These are phyloP conservation scores for Boletellus ananiceps DNA, from an alignment of 768 basidiomycete genomes.

Conservation along the genomic window DNA sequence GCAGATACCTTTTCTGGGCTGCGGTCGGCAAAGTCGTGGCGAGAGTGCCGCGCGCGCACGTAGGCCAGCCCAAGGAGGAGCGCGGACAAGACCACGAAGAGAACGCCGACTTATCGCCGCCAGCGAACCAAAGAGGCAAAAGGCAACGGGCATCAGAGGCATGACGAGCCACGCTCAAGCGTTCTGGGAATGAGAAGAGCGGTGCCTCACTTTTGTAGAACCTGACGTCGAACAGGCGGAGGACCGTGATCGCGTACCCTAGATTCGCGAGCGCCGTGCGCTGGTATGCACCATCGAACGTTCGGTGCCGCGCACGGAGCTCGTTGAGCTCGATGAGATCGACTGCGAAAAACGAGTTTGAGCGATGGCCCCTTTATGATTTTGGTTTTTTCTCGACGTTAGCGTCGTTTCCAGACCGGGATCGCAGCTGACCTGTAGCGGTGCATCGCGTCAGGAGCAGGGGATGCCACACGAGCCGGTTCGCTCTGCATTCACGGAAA, in stretches of 20 bases:
- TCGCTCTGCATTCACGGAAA: background rate
- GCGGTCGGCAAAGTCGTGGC: conserved; percentile 73
- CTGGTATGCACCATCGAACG: conserved; percentile 78
- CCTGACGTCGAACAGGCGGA: conserved; percentile 71
- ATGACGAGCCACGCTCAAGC: no score
- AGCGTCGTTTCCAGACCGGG: background rate
- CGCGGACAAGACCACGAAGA: conserved; percentile 59
- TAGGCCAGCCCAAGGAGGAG: conserved; percentile 56
- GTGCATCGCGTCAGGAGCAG: conserved; percentile 12
- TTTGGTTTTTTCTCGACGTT: background rate
- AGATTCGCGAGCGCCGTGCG: conserved; percentile 72
- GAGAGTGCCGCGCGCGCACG: conserved; percentile 59
- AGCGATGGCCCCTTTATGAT: conserved; percentile 41
- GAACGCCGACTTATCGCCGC: conserved; percentile 44
- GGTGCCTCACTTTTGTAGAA: conserved; percentile 59
- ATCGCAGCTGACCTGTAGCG: conserved; percentile 24
- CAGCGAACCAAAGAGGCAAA: no score
- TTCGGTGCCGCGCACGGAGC: conserved; percentile 73
- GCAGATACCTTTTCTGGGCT: conserved; percentile 31
- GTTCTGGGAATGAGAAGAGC: background rate
- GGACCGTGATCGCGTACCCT: conserved; percentile 66
- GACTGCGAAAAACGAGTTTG: conserved; percentile 46
- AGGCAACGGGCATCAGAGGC: no score
- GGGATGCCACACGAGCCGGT: conserved; percentile 17
- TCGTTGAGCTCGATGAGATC: conserved; percentile 65